Conservation (phyloP, 1,284 basidiomycete genomes). For the Hypsizygus ulmarius region DNA sequence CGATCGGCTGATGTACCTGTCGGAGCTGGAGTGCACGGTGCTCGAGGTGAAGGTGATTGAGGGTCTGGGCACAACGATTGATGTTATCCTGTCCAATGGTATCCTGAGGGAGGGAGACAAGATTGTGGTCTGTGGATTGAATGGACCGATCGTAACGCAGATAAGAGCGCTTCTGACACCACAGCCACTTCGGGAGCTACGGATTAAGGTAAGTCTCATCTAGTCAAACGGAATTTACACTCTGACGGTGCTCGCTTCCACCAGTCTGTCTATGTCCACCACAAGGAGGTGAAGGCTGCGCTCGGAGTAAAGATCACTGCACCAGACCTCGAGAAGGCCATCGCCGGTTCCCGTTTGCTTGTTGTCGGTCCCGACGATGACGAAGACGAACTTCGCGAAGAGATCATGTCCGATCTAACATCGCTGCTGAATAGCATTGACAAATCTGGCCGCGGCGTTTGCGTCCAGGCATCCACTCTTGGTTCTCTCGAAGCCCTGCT, state of each 20-base stretch:
- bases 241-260: not conserved
- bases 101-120: constrained; percentile 90
- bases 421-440: constrained; percentile 89
- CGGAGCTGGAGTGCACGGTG: constrained; percentile 98
- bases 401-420: constrained; percentile 96
- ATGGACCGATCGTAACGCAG: constrained; percentile 97
- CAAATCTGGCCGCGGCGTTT: constrained; percentile 94
- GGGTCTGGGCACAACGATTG: constrained; percentile 97
- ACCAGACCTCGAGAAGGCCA: constrained; percentile 98
- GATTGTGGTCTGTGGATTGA: constrained; percentile 96
- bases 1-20: constrained; percentile 96
- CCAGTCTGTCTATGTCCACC: constrained; percentile 94
- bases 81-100: constrained; percentile 96
- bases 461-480: constrained; percentile 96
- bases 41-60: constrained; percentile 99
- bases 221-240: not conserved
- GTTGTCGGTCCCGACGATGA: constrained; percentile 94
- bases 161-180: constrained; percentile 94
- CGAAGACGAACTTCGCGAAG: constrained; percentile 92
- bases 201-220: constrained; percentile 74
- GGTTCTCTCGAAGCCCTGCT: constrained; percentile 97
- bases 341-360: constrained; percentile 93
- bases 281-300: constrained; percentile 98
- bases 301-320: constrained; percentile 97
- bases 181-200: constrained; percentile 93